Conservation (phyloP, 1,284 basidiomycete genomes). For the Apiotrichum veenhuisii region DNA sequence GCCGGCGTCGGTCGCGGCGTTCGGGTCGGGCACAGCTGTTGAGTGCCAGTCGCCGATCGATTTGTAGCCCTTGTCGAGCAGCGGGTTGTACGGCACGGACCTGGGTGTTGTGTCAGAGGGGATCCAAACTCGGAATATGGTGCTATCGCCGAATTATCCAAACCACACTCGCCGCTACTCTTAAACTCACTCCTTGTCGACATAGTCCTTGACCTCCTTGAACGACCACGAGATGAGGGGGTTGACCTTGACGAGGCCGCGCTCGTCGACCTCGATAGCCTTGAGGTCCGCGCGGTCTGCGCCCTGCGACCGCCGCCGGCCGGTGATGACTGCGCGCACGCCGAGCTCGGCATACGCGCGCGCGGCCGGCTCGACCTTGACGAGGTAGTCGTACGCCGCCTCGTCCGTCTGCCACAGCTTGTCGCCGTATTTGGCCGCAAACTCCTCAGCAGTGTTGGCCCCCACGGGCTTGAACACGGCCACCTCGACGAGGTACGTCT, state of each 20-base stretch:
- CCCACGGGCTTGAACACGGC: slow-evolving; percentile 76
- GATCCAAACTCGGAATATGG: too few relatives aligned
- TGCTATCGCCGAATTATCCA: too few relatives aligned
- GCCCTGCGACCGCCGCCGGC: slow-evolving; percentile 87
- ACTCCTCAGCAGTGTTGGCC: slow-evolving; percentile 66
- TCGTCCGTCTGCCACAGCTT: slow-evolving; percentile 87
- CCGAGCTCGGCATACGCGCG: slow-evolving; percentile 78
- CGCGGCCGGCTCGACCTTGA: slow-evolving; percentile 93
- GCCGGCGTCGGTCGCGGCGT: slow-evolving; percentile 58
- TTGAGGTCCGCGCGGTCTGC: slow-evolving; percentile 75
- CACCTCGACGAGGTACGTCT: slow-evolving; percentile 69
- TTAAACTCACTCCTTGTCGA: slow-evolving; percentile 66
- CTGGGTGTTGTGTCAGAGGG: slow-evolving; percentile 29
- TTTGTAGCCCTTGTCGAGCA: slow-evolving; percentile 86
- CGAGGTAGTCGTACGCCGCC: slow-evolving; percentile 81
- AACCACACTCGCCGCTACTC: too few relatives aligned
- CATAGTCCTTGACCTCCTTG: slow-evolving; percentile 77
- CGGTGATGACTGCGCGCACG: slow-evolving; percentile 88
- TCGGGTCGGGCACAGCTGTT: slow-evolving; percentile 61
- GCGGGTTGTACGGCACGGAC: slow-evolving; percentile 81
- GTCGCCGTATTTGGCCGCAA: slow-evolving; percentile 77
- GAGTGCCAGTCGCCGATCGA: slow-evolving; percentile 98
- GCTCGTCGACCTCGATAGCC: slow-evolving; percentile 86
- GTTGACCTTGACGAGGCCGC: slow-evolving; percentile 91
- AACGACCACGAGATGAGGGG: slow-evolving; percentile 91